phyloP scores from a whole-genome alignment of 148 eudicot genomes.

The Camellia sinensis region DNA sequence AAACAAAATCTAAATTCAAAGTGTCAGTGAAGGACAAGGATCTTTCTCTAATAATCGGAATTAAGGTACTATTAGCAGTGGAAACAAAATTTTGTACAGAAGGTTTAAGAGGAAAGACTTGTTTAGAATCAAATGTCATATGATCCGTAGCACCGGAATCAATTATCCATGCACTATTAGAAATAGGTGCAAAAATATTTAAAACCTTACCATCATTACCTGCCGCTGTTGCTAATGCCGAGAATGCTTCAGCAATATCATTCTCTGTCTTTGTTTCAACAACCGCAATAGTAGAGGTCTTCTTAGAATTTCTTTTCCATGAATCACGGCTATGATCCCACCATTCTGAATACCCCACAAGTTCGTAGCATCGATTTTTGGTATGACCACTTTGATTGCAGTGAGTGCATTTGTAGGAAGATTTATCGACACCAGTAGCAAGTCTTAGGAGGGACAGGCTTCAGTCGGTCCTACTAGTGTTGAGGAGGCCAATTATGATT shows the following conservation, averaged over 20 bases:
- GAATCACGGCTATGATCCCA: not conserved
- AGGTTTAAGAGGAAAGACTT: not conserved
- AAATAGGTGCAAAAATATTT: too few relatives aligned
- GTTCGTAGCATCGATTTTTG: slow-evolving; percentile 1
- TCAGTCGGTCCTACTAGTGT: not conserved
- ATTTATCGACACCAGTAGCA: not conserved
- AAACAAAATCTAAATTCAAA: too few relatives aligned
- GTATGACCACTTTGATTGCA: slow-evolving; percentile 4
- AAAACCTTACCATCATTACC: too few relatives aligned
- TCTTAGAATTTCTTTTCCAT: not conserved
- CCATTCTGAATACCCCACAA: too few relatives aligned
- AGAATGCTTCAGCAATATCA: not conserved
- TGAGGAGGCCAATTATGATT: not conserved
- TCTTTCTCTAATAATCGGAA: too few relatives aligned
- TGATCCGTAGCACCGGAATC: not conserved
- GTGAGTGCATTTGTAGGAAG: slow-evolving; percentile 3
- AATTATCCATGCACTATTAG: not conserved
- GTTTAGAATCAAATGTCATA: not conserved
- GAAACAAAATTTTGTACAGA: too few relatives aligned
- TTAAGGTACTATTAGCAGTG: too few relatives aligned
- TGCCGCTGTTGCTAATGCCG: too few relatives aligned
- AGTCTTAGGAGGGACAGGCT: not conserved
- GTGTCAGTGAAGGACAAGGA: too few relatives aligned
- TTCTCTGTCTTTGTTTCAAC: not conserved
- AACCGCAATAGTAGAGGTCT: not conserved